Evolutionary conservation across 306 rosid species (phyloP).

Genomic region (Alnus rubra): DNA sequence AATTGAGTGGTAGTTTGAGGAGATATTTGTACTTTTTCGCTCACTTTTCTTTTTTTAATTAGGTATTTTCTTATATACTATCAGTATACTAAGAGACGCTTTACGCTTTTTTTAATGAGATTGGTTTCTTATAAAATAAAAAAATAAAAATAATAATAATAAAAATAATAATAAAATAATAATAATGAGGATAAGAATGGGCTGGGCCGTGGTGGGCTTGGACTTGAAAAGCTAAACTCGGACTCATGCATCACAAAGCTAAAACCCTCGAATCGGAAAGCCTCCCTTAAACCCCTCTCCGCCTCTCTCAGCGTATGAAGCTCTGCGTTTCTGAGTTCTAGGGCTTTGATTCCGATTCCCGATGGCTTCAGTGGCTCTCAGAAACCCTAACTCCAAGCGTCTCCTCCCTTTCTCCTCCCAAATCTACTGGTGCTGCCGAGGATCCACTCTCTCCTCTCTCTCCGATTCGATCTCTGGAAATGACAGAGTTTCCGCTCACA

Average conservation of each 20-base stretch:
- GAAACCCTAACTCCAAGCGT: slow-evolving; percentile 55
- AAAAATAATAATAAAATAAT: no score
- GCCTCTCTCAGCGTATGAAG: slow-evolving; percentile 25
- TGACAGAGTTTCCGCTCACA: slow-evolving; percentile 43
- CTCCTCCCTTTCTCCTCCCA: slow-evolving; percentile 58
- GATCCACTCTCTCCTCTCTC: slow-evolving; percentile 43
- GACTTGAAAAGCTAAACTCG: background rate
- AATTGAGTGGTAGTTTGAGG: no score
- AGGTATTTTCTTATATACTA: no score
- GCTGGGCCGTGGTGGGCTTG: background rate
- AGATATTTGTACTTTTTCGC: no score
- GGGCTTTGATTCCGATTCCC: slow-evolving; percentile 18
- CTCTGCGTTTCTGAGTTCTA: background rate
- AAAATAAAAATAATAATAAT: no score
- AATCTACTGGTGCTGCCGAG: slow-evolving; percentile 52
- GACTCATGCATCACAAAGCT: background rate
- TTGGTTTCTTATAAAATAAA: no score
- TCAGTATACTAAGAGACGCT: no score
- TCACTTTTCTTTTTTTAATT: no score
- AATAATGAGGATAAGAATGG: background rate
- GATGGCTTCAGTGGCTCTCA: slow-evolving; percentile 73
- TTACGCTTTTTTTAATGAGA: no score
- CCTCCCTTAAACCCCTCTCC: slow-evolving; percentile 34
- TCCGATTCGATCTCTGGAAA: slow-evolving; percentile 39
- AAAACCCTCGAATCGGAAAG: slow-evolving; percentile 42